Evolutionary conservation across 176 grass and related monocot genomes (phyloP).

Genomic region (Rhynchospora tenuis): DNA sequence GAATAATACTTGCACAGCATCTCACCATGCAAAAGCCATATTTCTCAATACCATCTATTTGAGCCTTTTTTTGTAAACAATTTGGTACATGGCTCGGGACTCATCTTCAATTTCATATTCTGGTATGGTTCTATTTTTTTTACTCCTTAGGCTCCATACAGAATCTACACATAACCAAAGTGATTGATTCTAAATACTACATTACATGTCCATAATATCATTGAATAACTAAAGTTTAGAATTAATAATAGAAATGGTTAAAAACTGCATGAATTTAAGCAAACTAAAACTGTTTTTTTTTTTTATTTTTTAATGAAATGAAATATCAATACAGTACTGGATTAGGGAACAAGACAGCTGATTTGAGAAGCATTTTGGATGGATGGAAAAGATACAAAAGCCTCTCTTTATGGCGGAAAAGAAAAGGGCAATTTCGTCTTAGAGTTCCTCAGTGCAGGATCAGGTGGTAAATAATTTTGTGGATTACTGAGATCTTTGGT

Average conservation of each 20-base stretch:
- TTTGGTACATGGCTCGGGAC: conserved; percentile 11
- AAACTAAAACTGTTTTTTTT: too few species aligned
- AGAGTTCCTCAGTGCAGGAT: conserved; percentile 41
- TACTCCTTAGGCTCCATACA: background rate
- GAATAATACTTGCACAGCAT: conserved; percentile 10
- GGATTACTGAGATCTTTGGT: too few species aligned
- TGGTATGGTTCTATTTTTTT: background rate
- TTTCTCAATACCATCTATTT: background rate
- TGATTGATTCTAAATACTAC: background rate
- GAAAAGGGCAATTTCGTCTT: conserved; percentile 26
- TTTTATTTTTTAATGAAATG: too few species aligned
- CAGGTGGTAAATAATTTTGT: background rate
- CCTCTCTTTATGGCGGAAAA: conserved; percentile 14
- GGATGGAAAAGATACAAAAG: conserved; percentile 66
- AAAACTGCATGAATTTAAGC: background rate
- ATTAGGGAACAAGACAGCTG: conserved; percentile 46
- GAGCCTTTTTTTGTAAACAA: background rate
- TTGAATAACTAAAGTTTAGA: background rate
- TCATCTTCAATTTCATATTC: background rate
- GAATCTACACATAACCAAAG: background rate
- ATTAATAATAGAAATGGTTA: background rate
- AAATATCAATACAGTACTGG: too few species aligned
- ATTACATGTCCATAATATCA: background rate
- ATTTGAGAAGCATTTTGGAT: conserved; percentile 44
- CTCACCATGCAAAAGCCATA: background rate